Conservation (phyloP, 2,329 filamentous ascomycete genomes). For the Boeremia exigua region DNA sequence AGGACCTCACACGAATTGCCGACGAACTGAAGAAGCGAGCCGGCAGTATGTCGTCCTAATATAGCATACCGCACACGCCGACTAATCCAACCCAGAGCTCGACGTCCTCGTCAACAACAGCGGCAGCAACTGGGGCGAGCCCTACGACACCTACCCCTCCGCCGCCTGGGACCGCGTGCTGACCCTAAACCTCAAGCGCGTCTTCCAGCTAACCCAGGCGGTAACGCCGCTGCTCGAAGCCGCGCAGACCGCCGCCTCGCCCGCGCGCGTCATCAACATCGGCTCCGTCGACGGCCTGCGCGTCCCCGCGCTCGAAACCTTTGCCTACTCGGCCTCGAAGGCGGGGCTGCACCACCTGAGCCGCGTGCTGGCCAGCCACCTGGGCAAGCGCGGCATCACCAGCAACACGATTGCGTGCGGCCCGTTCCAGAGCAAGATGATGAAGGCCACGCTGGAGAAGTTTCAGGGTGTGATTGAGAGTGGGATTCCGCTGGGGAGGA, state of each 20-base stretch:
- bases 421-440: conserved; percentile 74
- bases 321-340: conserved; percentile 66
- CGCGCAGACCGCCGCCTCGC: conserved; percentile 52
- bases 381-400: conserved; percentile 67
- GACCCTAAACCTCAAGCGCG: conserved; percentile 66
- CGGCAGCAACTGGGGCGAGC: conserved; percentile 69
- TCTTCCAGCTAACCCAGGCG: conserved; percentile 69
- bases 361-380: conserved; percentile 67
- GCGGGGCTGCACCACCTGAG: conserved; percentile 69
- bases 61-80: background rate
- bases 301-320: conserved; percentile 65
- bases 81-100: conserved; percentile 49
- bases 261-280: conserved; percentile 68
- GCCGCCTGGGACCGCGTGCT: conserved; percentile 63
- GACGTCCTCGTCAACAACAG: conserved; percentile 72
- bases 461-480: conserved; percentile 62
- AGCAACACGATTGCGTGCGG: conserved; percentile 75
- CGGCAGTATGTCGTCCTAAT: conserved; percentile 37
- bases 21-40: conserved; percentile 62
- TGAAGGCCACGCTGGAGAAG: conserved; percentile 71
- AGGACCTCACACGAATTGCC: conserved; percentile 64
- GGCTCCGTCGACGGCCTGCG: conserved; percentile 68
- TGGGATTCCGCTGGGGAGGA: conserved; percentile 69
- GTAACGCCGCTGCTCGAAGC: conserved; percentile 68
- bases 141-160: conserved; percentile 63